These are phyloP conservation scores for Populus hybrid DNA, from an alignment of 441 rosid species.

Conservation along the genomic window DNA sequence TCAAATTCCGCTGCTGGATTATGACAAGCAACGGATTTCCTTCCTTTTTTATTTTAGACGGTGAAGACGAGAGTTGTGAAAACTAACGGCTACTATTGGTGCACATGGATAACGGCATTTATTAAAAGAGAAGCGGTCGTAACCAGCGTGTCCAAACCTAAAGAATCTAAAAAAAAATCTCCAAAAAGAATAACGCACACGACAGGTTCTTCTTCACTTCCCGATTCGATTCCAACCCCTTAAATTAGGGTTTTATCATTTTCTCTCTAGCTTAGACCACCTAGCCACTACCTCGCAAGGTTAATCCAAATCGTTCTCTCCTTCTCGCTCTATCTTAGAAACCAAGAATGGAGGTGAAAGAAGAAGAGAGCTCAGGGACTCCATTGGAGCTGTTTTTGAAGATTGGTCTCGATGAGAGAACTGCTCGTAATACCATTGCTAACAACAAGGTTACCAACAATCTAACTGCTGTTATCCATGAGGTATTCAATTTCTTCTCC, in stretches of 20 bases:
- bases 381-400: constrained; percentile 66
- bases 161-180: neutral
- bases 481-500: constrained; percentile 40
- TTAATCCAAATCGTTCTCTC: too few relatives aligned
- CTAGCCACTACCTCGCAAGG: neutral
- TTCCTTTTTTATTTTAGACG: too few relatives aligned
- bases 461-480: constrained; percentile 72
- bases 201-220: neutral
- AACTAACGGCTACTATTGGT: too few relatives aligned
- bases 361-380: constrained; percentile 28
- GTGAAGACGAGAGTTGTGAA: too few relatives aligned
- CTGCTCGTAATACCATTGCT: constrained; percentile 71
- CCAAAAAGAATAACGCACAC: neutral
- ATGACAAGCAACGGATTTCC: too few relatives aligned
- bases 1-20: too few relatives aligned
- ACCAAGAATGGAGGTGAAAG: constrained; percentile 42
- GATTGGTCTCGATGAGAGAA: constrained; percentile 80
- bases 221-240: neutral
- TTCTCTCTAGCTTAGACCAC: neutral
- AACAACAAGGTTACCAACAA: constrained; percentile 79
- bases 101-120: neutral
- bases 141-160: neutral
- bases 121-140: neutral
- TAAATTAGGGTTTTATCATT: constrained; percentile 18
- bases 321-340: neutral